A percentile compares a stretch with the other conserved stretches of the same genome.
phyloP scores from a whole-genome alignment of 331 rosid genomes.

The Spiraea crenata region DNA sequence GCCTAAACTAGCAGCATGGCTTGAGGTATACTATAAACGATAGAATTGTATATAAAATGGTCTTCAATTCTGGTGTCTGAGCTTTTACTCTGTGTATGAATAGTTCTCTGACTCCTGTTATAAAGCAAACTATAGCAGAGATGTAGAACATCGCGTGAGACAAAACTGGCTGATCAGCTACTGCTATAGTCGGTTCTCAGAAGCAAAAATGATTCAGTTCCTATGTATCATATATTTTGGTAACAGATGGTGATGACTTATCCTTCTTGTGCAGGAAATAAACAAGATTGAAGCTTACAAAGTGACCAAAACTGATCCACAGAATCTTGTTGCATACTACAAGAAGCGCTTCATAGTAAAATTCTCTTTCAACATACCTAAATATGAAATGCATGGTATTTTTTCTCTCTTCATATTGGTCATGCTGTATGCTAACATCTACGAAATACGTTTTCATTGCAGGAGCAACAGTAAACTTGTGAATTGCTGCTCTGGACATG shows the following conservation, averaged over 20 bases:
- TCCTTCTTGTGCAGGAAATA: slow-evolving; percentile 20
- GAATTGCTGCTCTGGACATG: neutral
- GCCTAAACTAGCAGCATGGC: slow-evolving; percentile 67
- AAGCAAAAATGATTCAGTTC: neutral
- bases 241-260: neutral
- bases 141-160: neutral
- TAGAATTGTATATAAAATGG: neutral
- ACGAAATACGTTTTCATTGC: neutral
- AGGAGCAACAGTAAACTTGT: slow-evolving; percentile 20
- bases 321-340: slow-evolving; percentile 6
- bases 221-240: neutral
- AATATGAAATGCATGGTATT: neutral
- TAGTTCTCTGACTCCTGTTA: neutral
- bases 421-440: slow-evolving; percentile 9
- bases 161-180: neutral
- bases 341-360: slow-evolving; percentile 18
- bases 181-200: no score
- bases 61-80: neutral
- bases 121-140: no score
- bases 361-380: neutral
- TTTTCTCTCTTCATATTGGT: neutral
- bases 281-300: slow-evolving; percentile 27
- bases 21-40: slow-evolving; percentile 44
- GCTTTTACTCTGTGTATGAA: neutral
- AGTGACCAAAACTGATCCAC: slow-evolving; percentile 24